Base-by-base conservation (phyloP, 192 early-diverging fungal genomes). In the Entomortierella parvispora region DNA sequence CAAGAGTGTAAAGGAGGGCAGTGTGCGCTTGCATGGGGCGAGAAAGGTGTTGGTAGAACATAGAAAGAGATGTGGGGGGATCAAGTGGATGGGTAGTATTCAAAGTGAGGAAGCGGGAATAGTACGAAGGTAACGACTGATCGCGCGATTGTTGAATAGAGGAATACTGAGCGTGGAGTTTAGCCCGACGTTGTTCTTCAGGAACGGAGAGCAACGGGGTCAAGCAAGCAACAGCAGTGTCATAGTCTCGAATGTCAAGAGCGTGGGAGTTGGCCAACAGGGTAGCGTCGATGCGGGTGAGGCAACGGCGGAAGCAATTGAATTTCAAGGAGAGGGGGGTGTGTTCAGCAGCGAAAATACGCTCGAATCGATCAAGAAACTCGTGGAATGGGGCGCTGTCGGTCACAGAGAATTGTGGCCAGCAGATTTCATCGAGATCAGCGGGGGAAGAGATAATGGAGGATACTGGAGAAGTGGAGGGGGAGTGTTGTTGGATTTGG, bases 331-430 rank as follows among this genome's bases (percentile, higher is more conserved):
- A 53, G 11, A 5, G 51, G 25, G 9, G 44, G 58, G 31, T 60
- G 12, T 26, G 23, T 45, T 43, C 25, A 28, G 17, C 22, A 29
- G 44, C 43, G n/a, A 60, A 46, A 15, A 60, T 43, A 20, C 43
- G 44, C 26, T 60, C 58, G n/a, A 60, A 60, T 2, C 58, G 58
- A 17, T 2, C 14, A 25, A 60, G 15, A 20, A 60, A 60, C 3
- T 60, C 22, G 15, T 20, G 2, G 22, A 60, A 60, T 4, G 58
- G 58, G 32, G 47, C 47, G 5, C 47, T 29, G 26, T 60, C 58
- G 14, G 44, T 44, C 2, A 60, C 58, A 4, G 58, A 40, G 25
- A 60, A 60, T 28, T 60, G 43, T 15, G 58, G 58, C 58, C 58
- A 60, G n/a, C 22, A 33, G 32, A 60, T 60, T 26, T 60, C 58